phyloP scores from a whole-genome alignment of 2,329 filamentous ascomycete genomes.

The Calonectria fujianensis region DNA sequence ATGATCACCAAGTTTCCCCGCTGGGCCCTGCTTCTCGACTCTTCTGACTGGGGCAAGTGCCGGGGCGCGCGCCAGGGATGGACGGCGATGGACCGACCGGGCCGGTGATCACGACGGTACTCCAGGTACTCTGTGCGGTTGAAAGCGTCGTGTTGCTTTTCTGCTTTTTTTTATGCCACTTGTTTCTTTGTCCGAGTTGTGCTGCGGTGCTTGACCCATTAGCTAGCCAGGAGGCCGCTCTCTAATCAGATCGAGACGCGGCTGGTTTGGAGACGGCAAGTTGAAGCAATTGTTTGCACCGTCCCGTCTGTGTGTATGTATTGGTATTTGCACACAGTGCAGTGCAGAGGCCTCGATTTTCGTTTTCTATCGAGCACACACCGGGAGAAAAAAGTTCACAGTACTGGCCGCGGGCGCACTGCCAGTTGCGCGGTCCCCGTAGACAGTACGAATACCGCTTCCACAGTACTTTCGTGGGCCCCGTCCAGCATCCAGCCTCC shows the following conservation, averaged over 20 bases:
- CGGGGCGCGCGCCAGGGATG: slow-evolving; percentile 37
- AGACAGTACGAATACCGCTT: slow-evolving; percentile 7
- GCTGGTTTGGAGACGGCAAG: slow-evolving; percentile 4
- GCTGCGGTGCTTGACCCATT: slow-evolving; percentile 17
- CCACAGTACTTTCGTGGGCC: slow-evolving; percentile 17
- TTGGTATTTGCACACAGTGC: background rate
- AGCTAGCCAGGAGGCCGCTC: slow-evolving; percentile 7
- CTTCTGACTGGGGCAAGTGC: slow-evolving; percentile 52
- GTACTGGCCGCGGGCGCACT: slow-evolving; percentile 22
- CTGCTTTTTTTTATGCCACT: background rate
- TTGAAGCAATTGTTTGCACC: slow-evolving; percentile 22
- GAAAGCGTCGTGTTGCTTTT: slow-evolving; percentile 22
- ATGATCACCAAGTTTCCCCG: slow-evolving; percentile 57
- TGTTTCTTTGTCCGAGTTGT: slow-evolving; percentile 11
- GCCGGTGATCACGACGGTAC: slow-evolving; percentile 45
- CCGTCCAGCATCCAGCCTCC: slow-evolving; percentile 18
- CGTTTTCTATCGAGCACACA: slow-evolving; percentile 13
- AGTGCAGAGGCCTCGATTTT: background rate
- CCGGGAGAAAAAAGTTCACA: slow-evolving; percentile 1
- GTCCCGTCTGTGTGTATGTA: slow-evolving; percentile 6
- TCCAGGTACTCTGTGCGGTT: slow-evolving; percentile 26
- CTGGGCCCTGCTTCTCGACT: slow-evolving; percentile 53
- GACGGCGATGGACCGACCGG: slow-evolving; percentile 48
- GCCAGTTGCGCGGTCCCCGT: slow-evolving; percentile 14
- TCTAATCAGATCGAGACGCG: slow-evolving; percentile 20